Evolutionary conservation across 2,329 filamentous ascomycete species (phyloP).

Genomic region (Calonectria naviculata): DNA sequence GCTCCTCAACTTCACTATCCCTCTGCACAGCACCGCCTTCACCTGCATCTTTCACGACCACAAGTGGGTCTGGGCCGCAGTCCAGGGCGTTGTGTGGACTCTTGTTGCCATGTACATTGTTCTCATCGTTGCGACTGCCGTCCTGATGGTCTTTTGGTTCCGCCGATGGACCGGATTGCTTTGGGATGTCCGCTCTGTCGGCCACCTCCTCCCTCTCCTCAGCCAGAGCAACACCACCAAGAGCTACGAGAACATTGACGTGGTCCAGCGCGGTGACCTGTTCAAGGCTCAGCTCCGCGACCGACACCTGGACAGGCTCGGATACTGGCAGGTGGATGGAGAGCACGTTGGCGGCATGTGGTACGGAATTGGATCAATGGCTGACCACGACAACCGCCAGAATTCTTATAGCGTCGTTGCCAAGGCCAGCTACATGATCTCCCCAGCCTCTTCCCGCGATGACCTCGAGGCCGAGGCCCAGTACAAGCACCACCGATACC

Average conservation of each 20-base stretch:
- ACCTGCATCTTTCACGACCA: conserved; percentile 68
- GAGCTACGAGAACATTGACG: conserved; percentile 76
- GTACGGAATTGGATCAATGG: conserved; percentile 76
- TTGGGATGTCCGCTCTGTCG: conserved; percentile 87
- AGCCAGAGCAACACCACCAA: conserved; percentile 82
- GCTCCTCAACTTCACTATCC: conserved; percentile 83
- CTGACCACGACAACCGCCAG: conserved; percentile 42
- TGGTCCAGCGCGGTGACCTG: conserved; percentile 61
- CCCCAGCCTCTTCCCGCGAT: conserved; percentile 44
- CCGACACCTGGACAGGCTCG: conserved; percentile 77
- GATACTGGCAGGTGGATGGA: conserved; percentile 83
- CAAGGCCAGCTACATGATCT: conserved; percentile 45
- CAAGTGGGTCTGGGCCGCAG: conserved; percentile 82
- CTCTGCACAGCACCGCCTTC: conserved; percentile 83
- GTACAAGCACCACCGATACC: conserved; percentile 65
- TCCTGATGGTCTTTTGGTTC: conserved; percentile 73
- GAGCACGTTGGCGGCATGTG: conserved; percentile 74
- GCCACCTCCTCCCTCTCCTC: conserved; percentile 82
- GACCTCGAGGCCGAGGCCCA: conserved; percentile 41
- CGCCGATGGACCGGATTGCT: conserved; percentile 77
- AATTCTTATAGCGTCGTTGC: conserved; percentile 37
- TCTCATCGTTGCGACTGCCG: conserved; percentile 64
- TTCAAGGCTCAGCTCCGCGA: conserved; percentile 65
- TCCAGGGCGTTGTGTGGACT: conserved; percentile 82
- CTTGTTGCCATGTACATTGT: conserved; percentile 79